Percentiles rank a stretch among this genome's conserved stretches.
phyloP scores from a whole-genome alignment of 2,329 filamentous ascomycete species.

The Anthostomella pinea region DNA sequence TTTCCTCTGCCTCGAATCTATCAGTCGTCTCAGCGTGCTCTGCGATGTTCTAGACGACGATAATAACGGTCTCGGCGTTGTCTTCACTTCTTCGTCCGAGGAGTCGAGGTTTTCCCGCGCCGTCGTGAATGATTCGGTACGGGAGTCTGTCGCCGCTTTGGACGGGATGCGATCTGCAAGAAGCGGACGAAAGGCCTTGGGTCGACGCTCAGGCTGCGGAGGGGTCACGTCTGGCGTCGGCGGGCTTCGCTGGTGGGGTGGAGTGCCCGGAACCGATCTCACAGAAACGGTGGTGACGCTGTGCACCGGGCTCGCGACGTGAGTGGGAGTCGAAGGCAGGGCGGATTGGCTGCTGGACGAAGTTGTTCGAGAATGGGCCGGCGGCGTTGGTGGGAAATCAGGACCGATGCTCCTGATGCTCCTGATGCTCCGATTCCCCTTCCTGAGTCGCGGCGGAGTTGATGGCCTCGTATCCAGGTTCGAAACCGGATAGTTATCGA shows the following conservation, averaged over 20 bases:
- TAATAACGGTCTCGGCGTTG: constrained; percentile 39
- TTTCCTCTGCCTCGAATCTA: constrained; percentile 30
- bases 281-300: constrained; percentile 38
- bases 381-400: constrained; percentile 61
- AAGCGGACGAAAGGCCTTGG: constrained; percentile 45
- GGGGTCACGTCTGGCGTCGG: constrained; percentile 76
- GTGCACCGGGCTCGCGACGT: constrained; percentile 36
- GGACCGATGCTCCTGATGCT: constrained; percentile 40
- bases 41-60: constrained; percentile 43
- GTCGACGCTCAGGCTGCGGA: constrained; percentile 49
- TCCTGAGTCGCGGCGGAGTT: constrained; percentile 40
- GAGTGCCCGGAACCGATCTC: constrained; percentile 51
- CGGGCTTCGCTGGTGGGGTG: constrained; percentile 63
- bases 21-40: constrained; percentile 40
- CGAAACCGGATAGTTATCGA: constrained; percentile 28
- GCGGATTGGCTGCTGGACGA: constrained; percentile 51
- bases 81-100: constrained; percentile 54
- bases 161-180: constrained; percentile 48
- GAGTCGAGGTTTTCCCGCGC: constrained; percentile 63
- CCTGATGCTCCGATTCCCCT: constrained; percentile 40
- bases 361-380: constrained; percentile 56
- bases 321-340: constrained; percentile 40
- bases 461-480: constrained; percentile 33
- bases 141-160: constrained; percentile 56
- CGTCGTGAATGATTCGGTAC: constrained; percentile 69